These are phyloP conservation scores for Amanita brunnescens DNA, from an alignment of 768 basidiomycete genomes.

Conservation along the genomic window DNA sequence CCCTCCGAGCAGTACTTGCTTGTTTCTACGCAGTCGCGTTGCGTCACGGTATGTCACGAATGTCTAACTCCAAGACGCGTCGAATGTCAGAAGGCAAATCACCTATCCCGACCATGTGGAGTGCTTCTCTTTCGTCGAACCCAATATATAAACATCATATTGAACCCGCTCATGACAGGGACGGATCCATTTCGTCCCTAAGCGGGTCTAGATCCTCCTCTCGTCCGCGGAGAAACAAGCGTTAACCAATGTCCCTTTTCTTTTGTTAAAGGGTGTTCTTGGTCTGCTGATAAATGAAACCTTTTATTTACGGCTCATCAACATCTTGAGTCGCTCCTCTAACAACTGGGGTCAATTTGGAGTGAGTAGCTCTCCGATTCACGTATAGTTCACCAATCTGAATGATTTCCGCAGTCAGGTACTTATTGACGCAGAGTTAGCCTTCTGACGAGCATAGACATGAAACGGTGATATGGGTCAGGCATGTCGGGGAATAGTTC, in stretches of 20 bases:
- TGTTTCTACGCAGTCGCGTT: neutral
- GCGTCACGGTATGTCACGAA: neutral
- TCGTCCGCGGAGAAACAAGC: constrained; percentile 1
- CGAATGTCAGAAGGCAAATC: neutral
- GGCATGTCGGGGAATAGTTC: neutral
- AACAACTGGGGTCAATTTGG: neutral
- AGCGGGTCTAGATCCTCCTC: neutral
- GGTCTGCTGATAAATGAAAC: neutral
- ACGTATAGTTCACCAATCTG: neutral
- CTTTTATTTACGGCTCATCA: neutral
- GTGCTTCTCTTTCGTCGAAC: neutral
- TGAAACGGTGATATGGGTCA: neutral
- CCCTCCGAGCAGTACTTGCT: neutral
- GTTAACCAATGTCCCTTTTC: neutral
- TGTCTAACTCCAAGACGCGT: neutral
- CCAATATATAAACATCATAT: neutral
- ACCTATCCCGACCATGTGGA: neutral
- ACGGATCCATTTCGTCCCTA: neutral
- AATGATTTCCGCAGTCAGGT: neutral
- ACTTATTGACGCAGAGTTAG: neutral
- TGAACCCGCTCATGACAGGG: neutral
- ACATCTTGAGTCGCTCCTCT: neutral
- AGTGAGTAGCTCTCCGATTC: neutral
- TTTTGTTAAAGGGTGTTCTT: constrained; percentile 1
- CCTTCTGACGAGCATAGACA: neutral